Percentiles rank a stretch among this genome's conserved stretches.
Conservation (phyloP, 306 rosid genomes). For the Casuarina glauca region DNA sequence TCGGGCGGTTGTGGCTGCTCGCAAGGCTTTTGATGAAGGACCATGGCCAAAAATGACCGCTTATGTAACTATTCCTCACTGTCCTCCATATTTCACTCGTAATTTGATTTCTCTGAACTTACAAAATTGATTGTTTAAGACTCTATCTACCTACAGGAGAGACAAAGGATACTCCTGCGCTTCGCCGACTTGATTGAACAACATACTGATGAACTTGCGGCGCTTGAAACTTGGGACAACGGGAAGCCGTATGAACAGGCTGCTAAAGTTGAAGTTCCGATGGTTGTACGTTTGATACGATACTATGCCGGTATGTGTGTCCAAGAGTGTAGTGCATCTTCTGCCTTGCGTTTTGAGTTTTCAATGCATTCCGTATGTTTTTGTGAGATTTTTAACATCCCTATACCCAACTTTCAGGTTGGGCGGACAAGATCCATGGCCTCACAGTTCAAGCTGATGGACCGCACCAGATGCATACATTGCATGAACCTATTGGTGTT, state of each 20-base stretch:
- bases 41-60: slow-evolving; percentile 96
- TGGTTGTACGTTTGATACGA: slow-evolving; percentile 65
- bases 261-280: slow-evolving; percentile 63
- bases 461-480: slow-evolving; percentile 63
- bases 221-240: slow-evolving; percentile 40
- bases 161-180: slow-evolving; percentile 61
- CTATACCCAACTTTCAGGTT: slow-evolving; percentile 49
- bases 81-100: background rate
- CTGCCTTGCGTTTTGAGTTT: background rate
- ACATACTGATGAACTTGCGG: slow-evolving; percentile 70
- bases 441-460: slow-evolving; percentile 89
- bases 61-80: slow-evolving; percentile 50
- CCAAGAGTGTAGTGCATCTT: background rate
- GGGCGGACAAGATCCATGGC: slow-evolving; percentile 97
- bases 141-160: slow-evolving; percentile 46
- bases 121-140: background rate
- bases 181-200: slow-evolving; percentile 81
- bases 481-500: slow-evolving; percentile 97
- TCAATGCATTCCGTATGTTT: background rate
- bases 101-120: background rate
- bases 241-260: slow-evolving; percentile 35
- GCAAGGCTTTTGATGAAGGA: slow-evolving; percentile 85
- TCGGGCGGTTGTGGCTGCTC: slow-evolving; percentile 85
- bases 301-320: slow-evolving; percentile 73
- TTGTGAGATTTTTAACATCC: background rate